Evolutionary conservation across 129 eudicot species (phyloP).

Genomic region (Ambrosia artemisiifolia): DNA sequence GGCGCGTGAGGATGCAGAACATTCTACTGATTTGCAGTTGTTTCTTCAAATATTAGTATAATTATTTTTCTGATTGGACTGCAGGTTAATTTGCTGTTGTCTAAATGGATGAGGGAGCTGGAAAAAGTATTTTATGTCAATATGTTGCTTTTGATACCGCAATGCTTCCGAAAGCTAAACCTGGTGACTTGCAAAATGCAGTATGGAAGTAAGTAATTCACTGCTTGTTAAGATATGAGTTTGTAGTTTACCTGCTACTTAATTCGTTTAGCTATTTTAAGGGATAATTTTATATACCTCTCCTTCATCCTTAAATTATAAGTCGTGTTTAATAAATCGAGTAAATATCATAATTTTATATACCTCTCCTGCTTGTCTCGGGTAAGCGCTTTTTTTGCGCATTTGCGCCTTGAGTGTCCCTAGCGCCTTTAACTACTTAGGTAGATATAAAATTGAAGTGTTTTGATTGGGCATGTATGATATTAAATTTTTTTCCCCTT

Average conservation of each 20-base stretch:
- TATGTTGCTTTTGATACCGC: slow-evolving; percentile 85
- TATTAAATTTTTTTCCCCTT: too few species aligned
- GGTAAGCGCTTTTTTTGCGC: too few species aligned
- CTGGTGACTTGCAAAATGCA: slow-evolving; percentile 62
- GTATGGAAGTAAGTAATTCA: slow-evolving; percentile 67
- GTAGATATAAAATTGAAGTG: not conserved
- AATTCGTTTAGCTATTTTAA: not conserved
- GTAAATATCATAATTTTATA: too few species aligned
- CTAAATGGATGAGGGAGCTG: slow-evolving; percentile 92
- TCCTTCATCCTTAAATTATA: not conserved
- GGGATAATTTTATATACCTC: not conserved
- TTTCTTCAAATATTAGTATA: too few species aligned
- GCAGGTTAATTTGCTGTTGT: slow-evolving; percentile 84
- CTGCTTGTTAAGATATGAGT: not conserved
- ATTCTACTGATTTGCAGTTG: slow-evolving; percentile 60
- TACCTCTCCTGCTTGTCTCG: too few species aligned
- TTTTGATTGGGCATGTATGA: not conserved
- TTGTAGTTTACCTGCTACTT: not conserved
- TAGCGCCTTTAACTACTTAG: too few species aligned
- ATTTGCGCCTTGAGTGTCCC: too few species aligned
- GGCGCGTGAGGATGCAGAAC: slow-evolving; percentile 59
- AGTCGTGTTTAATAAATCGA: not conserved
- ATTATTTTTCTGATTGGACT: not conserved
- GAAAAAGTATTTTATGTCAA: slow-evolving; percentile 90
- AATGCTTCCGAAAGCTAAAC: slow-evolving; percentile 82